Conservation (phyloP, 1,284 basidiomycete species). For the Vanrija pseudolonga region DNA sequence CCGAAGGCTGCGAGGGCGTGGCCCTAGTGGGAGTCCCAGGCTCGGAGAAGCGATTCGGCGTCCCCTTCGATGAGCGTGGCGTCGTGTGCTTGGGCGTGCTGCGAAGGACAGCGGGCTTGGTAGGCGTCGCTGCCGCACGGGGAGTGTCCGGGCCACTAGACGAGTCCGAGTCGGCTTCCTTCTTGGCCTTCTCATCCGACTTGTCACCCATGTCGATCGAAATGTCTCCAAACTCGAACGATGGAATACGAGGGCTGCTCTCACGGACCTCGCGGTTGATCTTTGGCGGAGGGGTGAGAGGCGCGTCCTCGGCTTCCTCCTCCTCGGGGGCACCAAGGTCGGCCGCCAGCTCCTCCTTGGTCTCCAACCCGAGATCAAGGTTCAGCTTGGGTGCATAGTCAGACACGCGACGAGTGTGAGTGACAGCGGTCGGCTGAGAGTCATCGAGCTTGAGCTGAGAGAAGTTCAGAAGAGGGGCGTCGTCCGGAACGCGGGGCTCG, state of each 20-base stretch:
- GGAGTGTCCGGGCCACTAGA: constrained; percentile 1
- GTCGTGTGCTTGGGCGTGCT: neutral
- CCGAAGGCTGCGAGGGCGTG: constrained; percentile 1
- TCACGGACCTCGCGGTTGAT: constrained; percentile 6
- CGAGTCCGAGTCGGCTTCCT: neutral
- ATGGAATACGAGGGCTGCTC: constrained; percentile 42
- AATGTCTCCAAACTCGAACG: constrained; percentile 40
- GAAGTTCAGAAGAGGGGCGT: constrained; percentile 1
- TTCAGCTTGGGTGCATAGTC: constrained; percentile 2
- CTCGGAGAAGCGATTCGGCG: constrained; percentile 1
- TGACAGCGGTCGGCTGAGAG: neutral
- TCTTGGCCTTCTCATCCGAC: neutral
- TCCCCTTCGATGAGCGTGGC: neutral
- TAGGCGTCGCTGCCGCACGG: neutral
- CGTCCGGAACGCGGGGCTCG: constrained; percentile 8
- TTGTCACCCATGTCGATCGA: constrained; percentile 9
- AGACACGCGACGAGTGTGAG: neutral
- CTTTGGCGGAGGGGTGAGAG: constrained; percentile 39
- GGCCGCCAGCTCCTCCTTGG: constrained; percentile 1
- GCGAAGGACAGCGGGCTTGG: neutral
- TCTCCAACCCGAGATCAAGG: neutral
- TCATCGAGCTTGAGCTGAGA: neutral
- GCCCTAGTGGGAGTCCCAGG: neutral
- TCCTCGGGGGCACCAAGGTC: neutral
- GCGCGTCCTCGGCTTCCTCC: constrained; percentile 17